Percentiles rank a stretch among this genome's conserved stretches.
phyloP scores from a whole-genome alignment of 2,329 filamentous ascomycete species.

The Fusarium paranaense region DNA sequence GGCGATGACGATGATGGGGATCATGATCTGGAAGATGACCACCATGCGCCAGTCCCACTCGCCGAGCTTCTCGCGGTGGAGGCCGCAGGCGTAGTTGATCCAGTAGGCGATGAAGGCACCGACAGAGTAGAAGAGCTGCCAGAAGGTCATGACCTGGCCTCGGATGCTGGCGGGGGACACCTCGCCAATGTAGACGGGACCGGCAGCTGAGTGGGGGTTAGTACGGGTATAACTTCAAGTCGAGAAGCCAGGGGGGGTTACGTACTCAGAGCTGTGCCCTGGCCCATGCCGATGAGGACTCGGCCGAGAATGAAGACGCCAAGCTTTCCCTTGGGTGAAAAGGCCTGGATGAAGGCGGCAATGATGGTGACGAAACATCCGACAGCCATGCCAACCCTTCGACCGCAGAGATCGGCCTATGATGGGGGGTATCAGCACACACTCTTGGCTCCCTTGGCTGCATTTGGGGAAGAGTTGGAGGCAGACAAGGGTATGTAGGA shows the following conservation, averaged over 20 bases:
- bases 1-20: constrained; percentile 70
- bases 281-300: constrained; percentile 76
- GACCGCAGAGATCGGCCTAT: constrained; percentile 68
- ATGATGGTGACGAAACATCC: constrained; percentile 75
- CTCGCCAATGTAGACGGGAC: constrained; percentile 79
- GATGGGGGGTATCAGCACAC: constrained; percentile 15
- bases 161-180: constrained; percentile 72
- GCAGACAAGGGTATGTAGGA: not conserved
- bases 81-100: constrained; percentile 73
- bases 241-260: not conserved
- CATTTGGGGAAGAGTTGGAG: not conserved
- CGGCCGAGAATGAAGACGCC: constrained; percentile 76
- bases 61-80: constrained; percentile 66
- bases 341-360: constrained; percentile 76
- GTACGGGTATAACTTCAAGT: not conserved
- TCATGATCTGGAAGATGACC: constrained; percentile 78
- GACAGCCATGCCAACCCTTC: constrained; percentile 72
- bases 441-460: not conserved
- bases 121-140: constrained; percentile 74
- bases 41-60: constrained; percentile 82
- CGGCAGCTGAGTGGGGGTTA: constrained; percentile 60
- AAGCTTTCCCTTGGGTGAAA: constrained; percentile 69
- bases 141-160: constrained; percentile 74
- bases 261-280: constrained; percentile 71
- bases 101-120: constrained; percentile 63